A percentile compares a stretch with the other conserved stretches of the same genome.
phyloP scores from a whole-genome alignment of 73 alveolate genomes.

The Symbiodinium pilosum region DNA sequence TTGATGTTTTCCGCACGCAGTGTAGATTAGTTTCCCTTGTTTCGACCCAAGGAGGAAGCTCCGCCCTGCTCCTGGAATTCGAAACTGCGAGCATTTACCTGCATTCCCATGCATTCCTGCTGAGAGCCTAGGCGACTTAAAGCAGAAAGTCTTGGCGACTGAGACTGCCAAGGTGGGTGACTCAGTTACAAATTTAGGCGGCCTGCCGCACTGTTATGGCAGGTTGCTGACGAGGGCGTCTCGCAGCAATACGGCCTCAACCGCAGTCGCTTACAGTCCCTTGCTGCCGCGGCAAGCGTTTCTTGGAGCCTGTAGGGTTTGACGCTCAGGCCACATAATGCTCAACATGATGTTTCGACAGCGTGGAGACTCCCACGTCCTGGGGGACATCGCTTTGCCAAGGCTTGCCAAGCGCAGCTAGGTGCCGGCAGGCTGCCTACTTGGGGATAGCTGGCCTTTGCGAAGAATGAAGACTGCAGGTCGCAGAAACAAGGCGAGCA shows the following conservation, averaged over 20 bases:
- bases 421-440: too few species aligned
- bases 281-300: background rate
- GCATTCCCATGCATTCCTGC: too few species aligned
- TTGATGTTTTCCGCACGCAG: too few species aligned
- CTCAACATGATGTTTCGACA: slow-evolving; percentile 52
- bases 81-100: too few species aligned
- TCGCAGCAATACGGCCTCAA: background rate
- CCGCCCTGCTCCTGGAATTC: too few species aligned
- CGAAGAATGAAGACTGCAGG: background rate
- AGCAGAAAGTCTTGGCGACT: background rate
- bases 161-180: background rate
- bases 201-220: background rate
- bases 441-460: too few species aligned
- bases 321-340: slow-evolving; percentile 18
- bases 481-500: background rate
- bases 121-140: background rate
- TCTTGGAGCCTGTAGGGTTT: too few species aligned
- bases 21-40: too few species aligned
- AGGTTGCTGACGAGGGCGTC: background rate
- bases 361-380: background rate
- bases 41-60: background rate
- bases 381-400: slow-evolving; percentile 26
- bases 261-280: background rate
- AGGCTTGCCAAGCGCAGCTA: background rate
- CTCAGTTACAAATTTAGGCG: too few species aligned